phyloP scores from a whole-genome alignment of 2,329 filamentous ascomycete species.

The Fusarium sp. region DNA sequence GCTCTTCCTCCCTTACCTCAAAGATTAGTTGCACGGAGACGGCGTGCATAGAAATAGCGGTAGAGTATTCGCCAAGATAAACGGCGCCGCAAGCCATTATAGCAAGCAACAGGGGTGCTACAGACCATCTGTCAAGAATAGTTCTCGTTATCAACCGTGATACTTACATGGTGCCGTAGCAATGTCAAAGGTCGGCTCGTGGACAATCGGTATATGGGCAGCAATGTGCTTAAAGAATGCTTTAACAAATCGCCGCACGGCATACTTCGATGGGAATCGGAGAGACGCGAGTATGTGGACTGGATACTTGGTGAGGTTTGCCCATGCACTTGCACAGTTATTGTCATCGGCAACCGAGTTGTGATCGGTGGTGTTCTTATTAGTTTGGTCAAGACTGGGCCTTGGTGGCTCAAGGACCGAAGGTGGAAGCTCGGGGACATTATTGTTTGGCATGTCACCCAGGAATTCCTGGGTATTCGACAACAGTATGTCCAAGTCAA shows the following conservation, averaged over 20 bases:
- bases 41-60: slow-evolving; percentile 9
- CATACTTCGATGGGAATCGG: slow-evolving; percentile 15
- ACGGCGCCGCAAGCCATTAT: slow-evolving; percentile 12
- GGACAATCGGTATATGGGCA: slow-evolving; percentile 8
- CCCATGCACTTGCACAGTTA: slow-evolving; percentile 10
- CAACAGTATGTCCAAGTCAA: slow-evolving; percentile 9
- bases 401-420: neutral
- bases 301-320: slow-evolving; percentile 10
- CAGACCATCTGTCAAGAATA: neutral
- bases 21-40: slow-evolving; percentile 1
- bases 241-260: slow-evolving; percentile 10
- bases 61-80: slow-evolving; percentile 14
- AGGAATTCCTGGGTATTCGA: slow-evolving; percentile 1
- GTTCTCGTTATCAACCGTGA: neutral
- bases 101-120: slow-evolving; percentile 7
- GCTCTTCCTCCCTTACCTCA: neutral
- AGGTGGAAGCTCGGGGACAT: neutral
- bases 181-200: slow-evolving; percentile 14
- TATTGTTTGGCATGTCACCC: neutral
- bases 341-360: slow-evolving; percentile 3
- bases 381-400: neutral
- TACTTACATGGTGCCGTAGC: slow-evolving; percentile 10
- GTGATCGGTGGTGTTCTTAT: neutral
- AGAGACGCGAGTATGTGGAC: slow-evolving; percentile 13
- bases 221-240: slow-evolving; percentile 14